Evolutionary conservation across 1,284 basidiomycete genomes (phyloP).

Genomic region (Takashimella tepidaria): DNA sequence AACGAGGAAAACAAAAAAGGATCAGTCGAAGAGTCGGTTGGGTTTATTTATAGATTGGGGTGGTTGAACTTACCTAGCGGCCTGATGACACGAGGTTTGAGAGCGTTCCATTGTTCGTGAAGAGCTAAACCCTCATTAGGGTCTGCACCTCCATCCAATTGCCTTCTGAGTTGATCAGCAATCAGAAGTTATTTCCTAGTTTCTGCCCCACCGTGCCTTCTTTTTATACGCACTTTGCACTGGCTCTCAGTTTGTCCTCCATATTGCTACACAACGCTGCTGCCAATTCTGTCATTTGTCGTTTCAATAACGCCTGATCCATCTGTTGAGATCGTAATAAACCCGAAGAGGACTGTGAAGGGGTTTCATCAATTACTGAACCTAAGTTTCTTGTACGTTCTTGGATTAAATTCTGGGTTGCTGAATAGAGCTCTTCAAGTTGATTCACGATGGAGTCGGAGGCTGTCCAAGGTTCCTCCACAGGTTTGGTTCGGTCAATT

Average conservation of each 20-base stretch:
- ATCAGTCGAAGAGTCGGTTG: not conserved
- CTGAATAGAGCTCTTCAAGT: constrained; percentile 65
- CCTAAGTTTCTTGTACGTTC: constrained; percentile 52
- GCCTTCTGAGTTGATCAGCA: constrained; percentile 20
- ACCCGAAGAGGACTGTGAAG: not conserved
- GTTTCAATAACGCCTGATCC: constrained; percentile 45
- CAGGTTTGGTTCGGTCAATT: constrained; percentile 55
- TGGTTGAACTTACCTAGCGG: constrained; percentile 33
- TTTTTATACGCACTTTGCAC: constrained; percentile 54
- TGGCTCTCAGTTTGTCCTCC: constrained; percentile 66
- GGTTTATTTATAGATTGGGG: not conserved
- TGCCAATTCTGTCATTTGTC: constrained; percentile 68
- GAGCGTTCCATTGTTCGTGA: constrained; percentile 32
- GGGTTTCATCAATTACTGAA: constrained; percentile 46
- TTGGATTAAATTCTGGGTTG: constrained; percentile 54
- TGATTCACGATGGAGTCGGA: constrained; percentile 61
- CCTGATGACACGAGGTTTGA: constrained; percentile 41
- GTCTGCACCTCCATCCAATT: constrained; percentile 36
- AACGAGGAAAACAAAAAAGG: no score
- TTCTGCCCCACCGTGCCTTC: no score
- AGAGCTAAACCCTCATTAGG: constrained; percentile 31
- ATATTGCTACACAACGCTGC: constrained; percentile 64
- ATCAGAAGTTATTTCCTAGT: no score
- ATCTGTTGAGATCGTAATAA: constrained; percentile 21
- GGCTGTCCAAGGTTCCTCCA: constrained; percentile 80